Percentiles rank a stretch among this genome's conserved stretches.
phyloP scores from a whole-genome alignment of 768 basidiomycete genomes.

The Xerocomus potaroensis region DNA sequence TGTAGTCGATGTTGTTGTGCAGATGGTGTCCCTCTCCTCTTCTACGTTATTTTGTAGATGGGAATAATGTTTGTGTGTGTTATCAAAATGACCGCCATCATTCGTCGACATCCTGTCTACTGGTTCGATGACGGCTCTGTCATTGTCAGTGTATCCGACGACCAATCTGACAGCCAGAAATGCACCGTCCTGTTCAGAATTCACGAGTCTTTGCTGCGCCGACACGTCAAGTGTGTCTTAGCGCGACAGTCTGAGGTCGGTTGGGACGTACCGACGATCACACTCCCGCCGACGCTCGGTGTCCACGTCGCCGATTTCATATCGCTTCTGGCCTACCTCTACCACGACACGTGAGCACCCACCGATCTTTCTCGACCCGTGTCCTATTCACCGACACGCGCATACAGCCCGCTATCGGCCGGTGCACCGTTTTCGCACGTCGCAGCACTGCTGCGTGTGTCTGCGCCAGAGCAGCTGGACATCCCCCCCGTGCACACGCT shows the following conservation, averaged over 20 bases:
- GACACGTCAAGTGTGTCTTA: constrained; percentile 39
- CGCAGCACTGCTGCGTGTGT: constrained; percentile 53
- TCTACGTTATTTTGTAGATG: neutral
- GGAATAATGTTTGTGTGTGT: too few species aligned
- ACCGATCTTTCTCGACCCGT: neutral
- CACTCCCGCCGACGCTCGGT: constrained; percentile 36
- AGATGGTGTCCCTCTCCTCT: neutral
- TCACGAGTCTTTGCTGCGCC: constrained; percentile 47
- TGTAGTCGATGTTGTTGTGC: too few species aligned
- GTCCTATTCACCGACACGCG: neutral
- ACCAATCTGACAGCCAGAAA: neutral
- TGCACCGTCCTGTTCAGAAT: constrained; percentile 46
- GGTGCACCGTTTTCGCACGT: constrained; percentile 44
- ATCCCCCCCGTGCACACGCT: constrained; percentile 48
- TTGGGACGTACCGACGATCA: constrained; percentile 15
- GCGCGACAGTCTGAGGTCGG: constrained; percentile 1
- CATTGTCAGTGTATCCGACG: constrained; percentile 41
- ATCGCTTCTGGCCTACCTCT: constrained; percentile 57
- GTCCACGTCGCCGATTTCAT: constrained; percentile 48
- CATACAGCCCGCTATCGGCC: constrained; percentile 42
- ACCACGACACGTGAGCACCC: constrained; percentile 63
- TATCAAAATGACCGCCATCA: too few species aligned
- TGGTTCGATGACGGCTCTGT: constrained; percentile 69
- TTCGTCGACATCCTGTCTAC: constrained; percentile 42
- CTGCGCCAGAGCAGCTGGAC: constrained; percentile 53